Evolutionary conservation across 2,329 filamentous ascomycete genomes (phyloP), one percentile per base, ranked within the genome.

Genomic region (Aspergillus persii): DNA sequence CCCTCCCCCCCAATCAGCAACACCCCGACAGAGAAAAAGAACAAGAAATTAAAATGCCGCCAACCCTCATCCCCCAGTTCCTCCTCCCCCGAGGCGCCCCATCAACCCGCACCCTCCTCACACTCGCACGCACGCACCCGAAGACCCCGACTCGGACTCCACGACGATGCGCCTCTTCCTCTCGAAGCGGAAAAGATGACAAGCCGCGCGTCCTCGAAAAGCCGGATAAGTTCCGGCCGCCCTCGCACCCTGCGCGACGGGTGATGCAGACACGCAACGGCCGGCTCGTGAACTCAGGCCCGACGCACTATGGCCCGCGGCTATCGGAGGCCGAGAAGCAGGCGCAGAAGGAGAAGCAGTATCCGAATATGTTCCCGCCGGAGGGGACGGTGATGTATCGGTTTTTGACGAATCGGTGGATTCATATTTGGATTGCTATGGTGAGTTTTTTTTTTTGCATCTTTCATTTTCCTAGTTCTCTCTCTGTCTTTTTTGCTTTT

Each of bases 331-430:
- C 87, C 54, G 89, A 96, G 75, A 77, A 81, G 53, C 79, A 84
- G 62, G 83, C 83, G 61, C 91, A 91, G 80, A 83, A 81, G 65
- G 84, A 77, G 64, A 89, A 85, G 74, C 81, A 89, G 64, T 98
- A 98, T 74, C 95, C 95, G 1, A 89, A 93, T 68, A 88, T 96
- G 84, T 92, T 96, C 83, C 90, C 94, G 50, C 88, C 92, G 0
- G 82, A 89, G 71, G 91, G 92, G 5, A 91, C 89, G 0, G 92
- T 91, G 76, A 84, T 90, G 77, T 85, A 94, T 75, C 93, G 89
- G 85, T 93, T 98, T 75, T 81, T 96, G 73, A 87, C 91, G 66
- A 94, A 86, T 73, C 84, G 84, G 60, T 79, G 79, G 57, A 85
- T 98, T 58, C 94, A 99, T 76, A 76, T 91, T 30, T 89, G 85